Evolutionary conservation across 805 yeast genomes (phyloP).

Genomic region (Ogataea nonfermentans): DNA sequence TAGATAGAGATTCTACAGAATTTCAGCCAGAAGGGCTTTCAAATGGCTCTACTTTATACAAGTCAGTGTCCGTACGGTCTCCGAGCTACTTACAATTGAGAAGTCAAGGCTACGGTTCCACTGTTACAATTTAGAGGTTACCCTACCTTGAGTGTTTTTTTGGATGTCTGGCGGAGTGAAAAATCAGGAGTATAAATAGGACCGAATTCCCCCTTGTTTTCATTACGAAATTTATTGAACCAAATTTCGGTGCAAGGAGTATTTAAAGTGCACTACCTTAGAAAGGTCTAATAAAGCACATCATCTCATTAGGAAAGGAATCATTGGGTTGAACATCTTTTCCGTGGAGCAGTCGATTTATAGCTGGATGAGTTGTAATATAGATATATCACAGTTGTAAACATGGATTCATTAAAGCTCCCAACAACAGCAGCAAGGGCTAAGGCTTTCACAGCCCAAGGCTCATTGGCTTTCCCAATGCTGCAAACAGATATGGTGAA

Average conservation of each 20-base stretch:
- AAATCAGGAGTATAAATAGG: constrained; percentile 24
- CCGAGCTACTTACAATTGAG: no score
- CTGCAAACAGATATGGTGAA: constrained; percentile 34
- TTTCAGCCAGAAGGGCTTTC: no score
- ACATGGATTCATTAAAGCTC: constrained; percentile 69
- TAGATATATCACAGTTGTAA: constrained; percentile 13
- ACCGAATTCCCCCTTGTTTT: constrained; percentile 14
- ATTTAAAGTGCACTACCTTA: constrained; percentile 6
- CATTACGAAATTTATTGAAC: constrained; percentile 4
- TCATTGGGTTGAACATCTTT: constrained; percentile 32
- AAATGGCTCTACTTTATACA: no score
- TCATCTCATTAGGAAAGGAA: constrained; percentile 22
- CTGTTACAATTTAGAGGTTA: constrained; percentile 1
- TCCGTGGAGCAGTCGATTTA: constrained; percentile 17
- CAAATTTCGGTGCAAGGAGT: constrained; percentile 10
- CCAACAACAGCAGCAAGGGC: constrained; percentile 81
- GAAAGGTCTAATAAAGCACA: constrained; percentile 8
- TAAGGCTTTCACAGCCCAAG: constrained; percentile 64
- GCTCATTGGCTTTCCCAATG: constrained; percentile 63
- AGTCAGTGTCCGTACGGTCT: no score
- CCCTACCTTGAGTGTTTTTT: constrained; percentile 11
- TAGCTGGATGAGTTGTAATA: constrained; percentile 19
- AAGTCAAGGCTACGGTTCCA: no score
- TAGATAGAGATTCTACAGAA: no score
- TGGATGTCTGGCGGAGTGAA: not conserved